A percentile compares a stretch with the other conserved stretches of the same genome.
Conservation (phyloP, 108 stramenopile species). For the Mayamaea pseudoterrestris region DNA sequence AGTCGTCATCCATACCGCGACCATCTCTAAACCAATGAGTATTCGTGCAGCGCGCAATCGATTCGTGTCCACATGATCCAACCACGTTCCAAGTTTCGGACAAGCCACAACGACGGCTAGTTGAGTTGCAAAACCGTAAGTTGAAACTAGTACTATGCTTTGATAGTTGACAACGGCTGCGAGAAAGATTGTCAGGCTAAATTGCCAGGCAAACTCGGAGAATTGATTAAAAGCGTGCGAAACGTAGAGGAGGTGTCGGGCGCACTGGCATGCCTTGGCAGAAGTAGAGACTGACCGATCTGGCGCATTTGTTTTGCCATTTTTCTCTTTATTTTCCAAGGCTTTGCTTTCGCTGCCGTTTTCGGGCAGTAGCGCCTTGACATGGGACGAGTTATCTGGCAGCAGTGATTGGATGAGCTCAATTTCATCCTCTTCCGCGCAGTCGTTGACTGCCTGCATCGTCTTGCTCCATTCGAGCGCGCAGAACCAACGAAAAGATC, state of each 20-base stretch:
- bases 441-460: too few relatives aligned
- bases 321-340: too few relatives aligned
- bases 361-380: too few relatives aligned
- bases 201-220: constrained; percentile 48
- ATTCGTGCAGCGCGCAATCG: constrained; percentile 25
- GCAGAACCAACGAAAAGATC: too few relatives aligned
- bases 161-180: constrained; percentile 43
- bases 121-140: constrained; percentile 31
- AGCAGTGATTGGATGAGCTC: too few relatives aligned
- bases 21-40: constrained; percentile 34
- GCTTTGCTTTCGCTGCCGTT: too few relatives aligned
- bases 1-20: constrained; percentile 29
- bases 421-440: too few relatives aligned
- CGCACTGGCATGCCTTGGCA: too few relatives aligned
- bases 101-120: constrained; percentile 21
- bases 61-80: constrained; percentile 26
- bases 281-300: too few relatives aligned
- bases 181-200: constrained; percentile 40
- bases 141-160: constrained; percentile 31
- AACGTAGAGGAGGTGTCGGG: constrained; percentile 28
- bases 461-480: too few relatives aligned
- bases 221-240: constrained; percentile 49
- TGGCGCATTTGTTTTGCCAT: too few relatives aligned
- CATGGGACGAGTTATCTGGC: too few relatives aligned
- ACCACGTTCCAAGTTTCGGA: constrained; percentile 16